Percentiles rank a stretch among this genome's conserved stretches.
These are phyloP conservation scores for Ophiostoma sp. DNA, from an alignment of 2,329 filamentous ascomycete species.

Conservation along the genomic window DNA sequence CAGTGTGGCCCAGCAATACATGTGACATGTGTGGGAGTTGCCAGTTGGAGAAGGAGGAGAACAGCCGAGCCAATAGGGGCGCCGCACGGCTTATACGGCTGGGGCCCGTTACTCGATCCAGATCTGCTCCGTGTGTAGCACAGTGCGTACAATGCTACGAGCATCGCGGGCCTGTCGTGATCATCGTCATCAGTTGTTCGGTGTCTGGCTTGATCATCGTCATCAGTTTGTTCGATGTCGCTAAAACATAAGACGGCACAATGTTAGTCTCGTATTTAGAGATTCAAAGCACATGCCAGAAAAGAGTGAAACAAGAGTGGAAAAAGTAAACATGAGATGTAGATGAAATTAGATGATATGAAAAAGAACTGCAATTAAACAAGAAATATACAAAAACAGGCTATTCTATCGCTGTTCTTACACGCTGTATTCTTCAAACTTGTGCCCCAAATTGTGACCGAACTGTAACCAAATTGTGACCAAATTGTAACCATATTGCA, in stretches of 20 bases:
- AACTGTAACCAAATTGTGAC: neutral
- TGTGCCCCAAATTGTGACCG: neutral
- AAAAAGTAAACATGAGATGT: neutral
- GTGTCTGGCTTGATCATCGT: too few relatives aligned
- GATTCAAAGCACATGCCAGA: too few relatives aligned
- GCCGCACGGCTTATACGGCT: slow-evolving; percentile 8
- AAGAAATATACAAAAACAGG: neutral
- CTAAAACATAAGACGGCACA: too few relatives aligned
- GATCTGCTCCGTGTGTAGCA: neutral
- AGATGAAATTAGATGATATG: neutral
- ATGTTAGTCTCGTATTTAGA: too few relatives aligned
- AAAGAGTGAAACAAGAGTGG: neutral
- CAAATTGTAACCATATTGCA: neutral
- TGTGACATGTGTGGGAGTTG: slow-evolving; percentile 16
- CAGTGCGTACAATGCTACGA: neutral
- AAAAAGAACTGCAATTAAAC: neutral
- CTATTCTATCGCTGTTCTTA: neutral
- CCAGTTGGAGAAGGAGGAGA: slow-evolving; percentile 13
- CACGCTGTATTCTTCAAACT: neutral
- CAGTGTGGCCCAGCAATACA: slow-evolving; percentile 2
- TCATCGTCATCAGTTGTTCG: neutral
- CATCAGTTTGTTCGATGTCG: too few relatives aligned
- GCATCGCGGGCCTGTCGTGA: neutral
- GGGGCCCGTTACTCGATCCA: neutral
- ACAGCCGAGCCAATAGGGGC: slow-evolving; percentile 1